Conservation (phyloP, 768 basidiomycete species). For the Mycena venus region DNA sequence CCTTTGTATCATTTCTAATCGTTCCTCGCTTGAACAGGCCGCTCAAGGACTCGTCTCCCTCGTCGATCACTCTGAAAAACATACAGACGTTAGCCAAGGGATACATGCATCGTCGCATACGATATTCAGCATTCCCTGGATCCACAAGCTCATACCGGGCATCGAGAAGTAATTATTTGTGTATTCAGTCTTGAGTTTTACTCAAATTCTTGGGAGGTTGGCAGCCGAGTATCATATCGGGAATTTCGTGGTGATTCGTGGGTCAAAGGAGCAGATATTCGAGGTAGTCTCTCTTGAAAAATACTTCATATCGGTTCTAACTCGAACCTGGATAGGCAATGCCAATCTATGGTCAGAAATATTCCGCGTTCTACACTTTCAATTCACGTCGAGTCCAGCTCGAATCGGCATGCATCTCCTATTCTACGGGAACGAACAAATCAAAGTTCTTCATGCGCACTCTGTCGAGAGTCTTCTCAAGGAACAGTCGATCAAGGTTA, state of each 20-base stretch:
- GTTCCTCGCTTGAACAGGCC: no score
- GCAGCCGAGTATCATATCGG: conserved; percentile 68
- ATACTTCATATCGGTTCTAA: no score
- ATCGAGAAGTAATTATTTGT: conserved; percentile 48
- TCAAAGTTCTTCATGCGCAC: conserved; percentile 61
- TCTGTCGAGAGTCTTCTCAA: conserved; percentile 64
- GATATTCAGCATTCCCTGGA: conserved; percentile 49
- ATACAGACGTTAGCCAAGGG: conserved; percentile 51
- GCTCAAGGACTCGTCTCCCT: conserved; percentile 20
- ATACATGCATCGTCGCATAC: conserved; percentile 49
- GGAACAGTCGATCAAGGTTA: conserved; percentile 68
- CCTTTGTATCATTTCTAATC: no score
- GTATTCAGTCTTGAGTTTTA: background rate
- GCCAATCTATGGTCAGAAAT: conserved; percentile 69
- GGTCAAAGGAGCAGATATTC: conserved; percentile 66
- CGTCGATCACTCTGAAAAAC: conserved; percentile 50
- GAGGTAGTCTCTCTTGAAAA: no score
- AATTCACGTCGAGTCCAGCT: conserved; percentile 35
- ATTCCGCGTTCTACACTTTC: background rate
- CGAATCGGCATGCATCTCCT: conserved; percentile 81
- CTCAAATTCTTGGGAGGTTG: conserved; percentile 36
- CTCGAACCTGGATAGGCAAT: no score
- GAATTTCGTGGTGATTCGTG: conserved; percentile 68
- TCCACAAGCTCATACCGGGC: conserved; percentile 66
- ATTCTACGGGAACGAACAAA: conserved; percentile 69